These are phyloP conservation scores for Russula vinacea DNA, from an alignment of 768 basidiomycete genomes.

Conservation along the genomic window DNA sequence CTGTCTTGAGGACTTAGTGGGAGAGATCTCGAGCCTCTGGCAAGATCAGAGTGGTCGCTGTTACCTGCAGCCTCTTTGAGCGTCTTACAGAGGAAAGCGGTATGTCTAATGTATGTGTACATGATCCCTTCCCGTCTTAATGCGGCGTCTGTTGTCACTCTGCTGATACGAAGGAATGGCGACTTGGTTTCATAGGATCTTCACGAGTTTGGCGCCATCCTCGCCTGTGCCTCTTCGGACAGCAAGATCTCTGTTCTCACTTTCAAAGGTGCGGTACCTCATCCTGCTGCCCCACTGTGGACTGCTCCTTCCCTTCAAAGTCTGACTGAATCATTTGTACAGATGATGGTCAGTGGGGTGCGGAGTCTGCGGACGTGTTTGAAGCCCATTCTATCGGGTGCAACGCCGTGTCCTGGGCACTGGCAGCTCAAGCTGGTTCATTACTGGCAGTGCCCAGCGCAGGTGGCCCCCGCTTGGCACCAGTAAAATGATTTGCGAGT, in stretches of 20 bases:
- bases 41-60: slow-evolving; percentile 99
- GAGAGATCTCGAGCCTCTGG: slow-evolving; percentile 91
- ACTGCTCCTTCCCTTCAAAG: not conserved
- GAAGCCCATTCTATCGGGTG: slow-evolving; percentile 95
- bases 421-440: slow-evolving; percentile 81
- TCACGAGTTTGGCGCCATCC: slow-evolving; percentile 92
- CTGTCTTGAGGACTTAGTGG: slow-evolving; percentile 89
- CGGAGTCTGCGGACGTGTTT: slow-evolving; percentile 92
- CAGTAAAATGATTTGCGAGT: slow-evolving; percentile 89
- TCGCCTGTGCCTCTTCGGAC: slow-evolving; percentile 96
- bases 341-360: slow-evolving; percentile 98
- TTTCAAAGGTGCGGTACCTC: slow-evolving; percentile 78
- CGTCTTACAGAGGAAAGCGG: too few relatives aligned
- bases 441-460: slow-evolving; percentile 69
- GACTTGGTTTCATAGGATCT: slow-evolving; percentile 98
- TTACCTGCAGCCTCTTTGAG: slow-evolving; percentile 93
- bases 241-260: slow-evolving; percentile 94
- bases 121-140: too few relatives aligned
- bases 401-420: slow-evolving; percentile 97
- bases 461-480: slow-evolving; percentile 38
- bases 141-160: too few relatives aligned
- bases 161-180: not conserved
- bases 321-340: slow-evolving; percentile 11
- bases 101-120: too few relatives aligned
- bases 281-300: not conserved